Percentiles rank a stretch among this genome's conserved stretches.
Conservation (phyloP, 345 rosid species). For the Erysimum cheiranthoides region DNA sequence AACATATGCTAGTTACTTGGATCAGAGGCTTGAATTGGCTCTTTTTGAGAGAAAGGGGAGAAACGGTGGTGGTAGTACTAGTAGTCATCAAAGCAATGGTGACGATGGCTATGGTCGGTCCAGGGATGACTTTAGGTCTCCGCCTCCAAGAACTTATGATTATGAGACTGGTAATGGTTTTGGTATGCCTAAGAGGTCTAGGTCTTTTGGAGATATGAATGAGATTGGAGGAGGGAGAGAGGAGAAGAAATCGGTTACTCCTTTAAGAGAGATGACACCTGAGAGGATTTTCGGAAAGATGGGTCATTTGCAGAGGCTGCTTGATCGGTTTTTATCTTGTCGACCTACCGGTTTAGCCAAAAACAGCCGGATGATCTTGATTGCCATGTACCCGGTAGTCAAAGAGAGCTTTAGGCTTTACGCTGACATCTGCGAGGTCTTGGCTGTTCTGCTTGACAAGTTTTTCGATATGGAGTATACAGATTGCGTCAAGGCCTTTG, state of each 20-base stretch:
- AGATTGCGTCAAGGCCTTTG: constrained; percentile 80
- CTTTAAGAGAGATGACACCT: constrained; percentile 72
- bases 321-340: constrained; percentile 81
- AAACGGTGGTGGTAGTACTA: constrained; percentile 40
- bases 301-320: constrained; percentile 83
- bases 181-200: constrained; percentile 62
- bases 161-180: constrained; percentile 56
- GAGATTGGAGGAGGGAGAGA: constrained; percentile 57
- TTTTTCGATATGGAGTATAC: constrained; percentile 89
- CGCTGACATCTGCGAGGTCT: constrained; percentile 78
- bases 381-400: constrained; percentile 74
- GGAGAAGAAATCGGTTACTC: constrained; percentile 56
- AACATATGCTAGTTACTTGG: constrained; percentile 73
- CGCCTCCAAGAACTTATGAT: constrained; percentile 65
- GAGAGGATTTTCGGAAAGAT: constrained; percentile 84
- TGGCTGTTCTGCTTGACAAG: constrained; percentile 80
- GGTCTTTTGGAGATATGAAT: constrained; percentile 75
- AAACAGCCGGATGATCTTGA: constrained; percentile 67
- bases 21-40: constrained; percentile 72
- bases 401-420: constrained; percentile 88
- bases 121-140: constrained; percentile 70
- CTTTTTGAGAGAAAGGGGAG: constrained; percentile 56
- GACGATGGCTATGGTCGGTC: constrained; percentile 48
- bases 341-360: constrained; percentile 87
- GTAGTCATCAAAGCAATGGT: constrained; percentile 49